Evolutionary conservation across 305 asterid genomes (phyloP).

Genomic region (Fraxinus greggii): DNA sequence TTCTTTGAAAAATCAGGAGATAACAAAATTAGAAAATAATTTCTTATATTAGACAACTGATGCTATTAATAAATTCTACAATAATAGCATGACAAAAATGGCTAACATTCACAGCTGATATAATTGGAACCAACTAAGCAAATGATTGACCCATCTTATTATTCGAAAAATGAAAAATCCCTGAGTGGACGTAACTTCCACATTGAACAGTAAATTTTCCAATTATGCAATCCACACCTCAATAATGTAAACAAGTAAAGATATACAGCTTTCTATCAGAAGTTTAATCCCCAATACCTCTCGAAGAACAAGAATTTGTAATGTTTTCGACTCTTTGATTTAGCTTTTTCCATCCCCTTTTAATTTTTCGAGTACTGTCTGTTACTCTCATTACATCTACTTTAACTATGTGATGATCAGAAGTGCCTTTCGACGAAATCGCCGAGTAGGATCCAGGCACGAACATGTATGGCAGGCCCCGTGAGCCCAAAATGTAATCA

Average conservation of each 20-base stretch:
- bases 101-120: background rate
- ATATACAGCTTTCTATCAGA: background rate
- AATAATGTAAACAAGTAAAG: background rate
- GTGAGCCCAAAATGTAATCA: conserved; percentile 71
- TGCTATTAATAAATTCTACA: background rate
- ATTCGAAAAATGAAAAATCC: background rate
- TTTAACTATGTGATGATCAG: conserved; percentile 89
- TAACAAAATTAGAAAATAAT: background rate
- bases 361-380: conserved; percentile 23
- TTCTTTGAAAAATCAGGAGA: background rate
- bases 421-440: conserved; percentile 85
- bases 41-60: background rate
- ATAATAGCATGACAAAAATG: background rate
- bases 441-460: conserved; percentile 92
- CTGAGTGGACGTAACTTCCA: background rate
- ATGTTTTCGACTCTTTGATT: conserved; percentile 37
- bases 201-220: background rate
- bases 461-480: conserved; percentile 50
- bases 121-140: background rate
- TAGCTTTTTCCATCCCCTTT: conserved; percentile 34
- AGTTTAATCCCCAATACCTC: conserved; percentile 28
- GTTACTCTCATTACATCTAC: conserved; percentile 60
- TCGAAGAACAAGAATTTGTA: conserved; percentile 45
- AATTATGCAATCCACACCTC: background rate
- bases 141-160: background rate